Evolutionary conservation across 2,329 filamentous ascomycete genomes (phyloP).

Genomic region (Ascochyta koolunga): DNA sequence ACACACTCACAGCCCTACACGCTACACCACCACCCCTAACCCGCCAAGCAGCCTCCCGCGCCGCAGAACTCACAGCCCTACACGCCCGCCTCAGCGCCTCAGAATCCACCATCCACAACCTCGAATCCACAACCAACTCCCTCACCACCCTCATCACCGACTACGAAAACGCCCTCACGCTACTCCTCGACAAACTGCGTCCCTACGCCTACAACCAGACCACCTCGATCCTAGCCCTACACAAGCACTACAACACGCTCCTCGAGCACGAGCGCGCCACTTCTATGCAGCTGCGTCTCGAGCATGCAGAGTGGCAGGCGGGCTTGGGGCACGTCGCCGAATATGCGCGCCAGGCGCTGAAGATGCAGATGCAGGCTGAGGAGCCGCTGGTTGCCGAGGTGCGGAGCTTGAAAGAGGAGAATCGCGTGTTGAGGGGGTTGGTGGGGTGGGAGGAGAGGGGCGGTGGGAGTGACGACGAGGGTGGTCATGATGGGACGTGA

Average conservation of each 20-base stretch:
- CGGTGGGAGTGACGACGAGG: conserved; percentile 51
- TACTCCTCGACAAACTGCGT: conserved; percentile 47
- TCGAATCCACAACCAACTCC: conserved; percentile 31
- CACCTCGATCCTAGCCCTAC: conserved; percentile 49
- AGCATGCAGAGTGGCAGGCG: conserved; percentile 58
- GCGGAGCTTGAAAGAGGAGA: conserved; percentile 55
- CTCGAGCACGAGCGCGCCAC: conserved; percentile 52
- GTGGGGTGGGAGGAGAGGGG: conserved; percentile 54
- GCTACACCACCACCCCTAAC: conserved; percentile 2
- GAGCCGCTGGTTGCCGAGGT: conserved; percentile 48
- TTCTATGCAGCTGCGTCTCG: conserved; percentile 54
- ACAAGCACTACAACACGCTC: conserved; percentile 56
- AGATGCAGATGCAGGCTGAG: conserved; percentile 46
- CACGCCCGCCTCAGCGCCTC: conserved; percentile 39
- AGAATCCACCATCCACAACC: conserved; percentile 34
- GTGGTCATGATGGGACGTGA: too few species aligned
- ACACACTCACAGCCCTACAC: background rate
- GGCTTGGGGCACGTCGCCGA: conserved; percentile 52
- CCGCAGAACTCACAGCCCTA: conserved; percentile 41
- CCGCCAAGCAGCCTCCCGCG: conserved; percentile 34
- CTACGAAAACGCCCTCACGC: conserved; percentile 52
- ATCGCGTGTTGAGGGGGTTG: conserved; percentile 52
- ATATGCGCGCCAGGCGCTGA: conserved; percentile 49
- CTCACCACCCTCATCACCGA: conserved; percentile 43
- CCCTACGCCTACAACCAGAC: conserved; percentile 31